phyloP scores from a whole-genome alignment of 768 basidiomycete species.

The Boletus huronensis region DNA sequence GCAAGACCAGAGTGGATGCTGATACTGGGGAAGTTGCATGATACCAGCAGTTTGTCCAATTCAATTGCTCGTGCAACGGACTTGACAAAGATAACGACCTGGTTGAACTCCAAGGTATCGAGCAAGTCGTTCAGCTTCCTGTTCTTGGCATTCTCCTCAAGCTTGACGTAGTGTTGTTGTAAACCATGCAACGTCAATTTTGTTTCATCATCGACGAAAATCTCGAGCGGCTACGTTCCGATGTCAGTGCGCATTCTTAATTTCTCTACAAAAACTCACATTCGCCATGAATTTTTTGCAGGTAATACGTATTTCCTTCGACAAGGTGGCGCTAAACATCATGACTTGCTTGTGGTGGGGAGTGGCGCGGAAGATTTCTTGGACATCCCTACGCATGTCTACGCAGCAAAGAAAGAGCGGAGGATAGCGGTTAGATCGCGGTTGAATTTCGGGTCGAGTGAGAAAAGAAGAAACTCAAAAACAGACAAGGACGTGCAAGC shows the following conservation, averaged over 20 bases:
- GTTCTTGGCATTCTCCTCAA: slow-evolving; percentile 94
- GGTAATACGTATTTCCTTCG: slow-evolving; percentile 94
- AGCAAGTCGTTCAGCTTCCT: slow-evolving; percentile 94
- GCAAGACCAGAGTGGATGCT: slow-evolving; percentile 92
- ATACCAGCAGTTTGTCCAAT: slow-evolving; percentile 90
- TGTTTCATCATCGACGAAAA: slow-evolving; percentile 99
- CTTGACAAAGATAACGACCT: slow-evolving; percentile 99
- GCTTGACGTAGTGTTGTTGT: slow-evolving; percentile 97
- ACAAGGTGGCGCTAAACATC: slow-evolving; percentile 99
- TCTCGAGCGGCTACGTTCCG: slow-evolving; percentile 84
- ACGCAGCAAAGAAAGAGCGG: slow-evolving; percentile 47
- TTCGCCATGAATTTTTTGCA: slow-evolving; percentile 99
- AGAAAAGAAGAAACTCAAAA: slow-evolving; percentile 50
- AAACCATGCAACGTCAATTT: slow-evolving; percentile 97
- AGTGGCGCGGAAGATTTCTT: slow-evolving; percentile 99
- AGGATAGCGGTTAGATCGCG: slow-evolving; percentile 60
- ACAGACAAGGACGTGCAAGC: slow-evolving; percentile 25
- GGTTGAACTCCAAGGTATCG: slow-evolving; percentile 97
- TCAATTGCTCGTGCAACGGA: slow-evolving; percentile 96
- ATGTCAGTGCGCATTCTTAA: neutral
- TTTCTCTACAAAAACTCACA: slow-evolving; percentile 46
- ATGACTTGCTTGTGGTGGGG: slow-evolving; percentile 99
- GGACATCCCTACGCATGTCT: slow-evolving; percentile 99
- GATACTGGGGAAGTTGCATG: slow-evolving; percentile 98
- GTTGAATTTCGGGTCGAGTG: slow-evolving; percentile 47